Conservation (phyloP, 2,329 filamentous ascomycete genomes). For the Colletotrichum lini region DNA sequence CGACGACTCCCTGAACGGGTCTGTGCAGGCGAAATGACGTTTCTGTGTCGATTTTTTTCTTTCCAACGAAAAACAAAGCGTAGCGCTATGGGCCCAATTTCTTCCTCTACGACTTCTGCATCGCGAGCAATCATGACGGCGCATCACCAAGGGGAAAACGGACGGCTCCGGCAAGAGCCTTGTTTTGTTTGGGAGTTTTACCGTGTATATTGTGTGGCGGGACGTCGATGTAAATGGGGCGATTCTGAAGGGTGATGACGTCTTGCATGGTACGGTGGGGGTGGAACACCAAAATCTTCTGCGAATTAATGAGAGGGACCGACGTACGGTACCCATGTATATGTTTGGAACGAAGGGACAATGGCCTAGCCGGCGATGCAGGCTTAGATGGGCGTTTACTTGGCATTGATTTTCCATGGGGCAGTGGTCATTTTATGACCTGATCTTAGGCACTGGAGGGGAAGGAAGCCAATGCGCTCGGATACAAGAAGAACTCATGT, state of each 20-base stretch:
- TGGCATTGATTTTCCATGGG: not conserved
- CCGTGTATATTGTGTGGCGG: constrained; percentile 21
- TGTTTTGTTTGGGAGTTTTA: constrained; percentile 1
- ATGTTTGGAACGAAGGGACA: constrained; percentile 14
- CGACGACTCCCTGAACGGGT: constrained; percentile 22
- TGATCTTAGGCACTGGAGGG: not conserved
- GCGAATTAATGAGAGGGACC: constrained; percentile 24
- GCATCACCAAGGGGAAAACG: constrained; percentile 22
- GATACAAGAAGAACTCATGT: constrained; percentile 27
- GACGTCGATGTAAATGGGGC: constrained; percentile 14
- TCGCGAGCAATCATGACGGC: constrained; percentile 30
- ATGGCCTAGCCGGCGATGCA: constrained; percentile 22
- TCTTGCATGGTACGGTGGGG: too few relatives aligned
- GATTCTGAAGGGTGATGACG: not conserved
- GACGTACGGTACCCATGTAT: constrained; percentile 5
- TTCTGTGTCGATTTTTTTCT: constrained; percentile 25
- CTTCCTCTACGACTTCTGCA: constrained; percentile 19
- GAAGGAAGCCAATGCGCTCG: constrained; percentile 1
- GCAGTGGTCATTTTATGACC: not conserved
- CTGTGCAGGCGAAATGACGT: not conserved
- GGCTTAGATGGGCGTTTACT: constrained; percentile 20
- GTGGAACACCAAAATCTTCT: constrained; percentile 2
- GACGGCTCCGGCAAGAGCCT: constrained; percentile 29
- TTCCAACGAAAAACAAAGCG: constrained; percentile 22
- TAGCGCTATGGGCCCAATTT: constrained; percentile 28